Evolutionary conservation across 306 rosid genomes (phyloP), one percentile per base, ranked within the genome.

Genomic region (Cicer arietinum): DNA sequence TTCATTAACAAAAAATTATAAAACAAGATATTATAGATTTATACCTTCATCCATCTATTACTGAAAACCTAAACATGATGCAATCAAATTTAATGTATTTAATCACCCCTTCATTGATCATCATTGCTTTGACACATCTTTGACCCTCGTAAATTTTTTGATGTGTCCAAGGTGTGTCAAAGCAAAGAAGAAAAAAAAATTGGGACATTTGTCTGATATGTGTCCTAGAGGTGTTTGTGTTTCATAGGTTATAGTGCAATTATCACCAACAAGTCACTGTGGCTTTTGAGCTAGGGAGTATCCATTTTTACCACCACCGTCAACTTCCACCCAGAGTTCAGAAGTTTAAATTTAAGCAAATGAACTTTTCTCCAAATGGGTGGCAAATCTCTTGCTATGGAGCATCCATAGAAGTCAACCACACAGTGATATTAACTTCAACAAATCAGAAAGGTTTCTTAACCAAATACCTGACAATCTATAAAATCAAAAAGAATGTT

Each of bases 391-490:
- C 57, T 41, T 51, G 74, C 63, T 71, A 67, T 11, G 11, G 70
- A 60, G 52, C 64, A 69, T 59, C 69, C 57, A 78, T 17, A 72
- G n/a, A 65, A 76, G 63, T 78, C 69, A 73, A 59, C 48, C 64
- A 48, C 10, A 63, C 57, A 47, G 18, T 61, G 70, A 77, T 50
- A 66, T 67, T 54, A 86, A 78, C 14, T 39, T 67, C 68, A 73
- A 56, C 60, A 86, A 73, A 40, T 67, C 64, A 57, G 75, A 64
- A 47, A 43, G 72, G 76, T 77, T 80, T 12, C 81, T 53, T 73
- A 40, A 67, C 68, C 73, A 79, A 69, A 64, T 89, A 94, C 98
- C 98, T 94, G 96, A 83, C 85, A 81, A 71, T 85, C 78, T 73
- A 90, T 78, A 67, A 94, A 94, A 58, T 86, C 90, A 18, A 79